Evolutionary conservation across 441 rosid species (phyloP).

Genomic region (Erodium moschatum): DNA sequence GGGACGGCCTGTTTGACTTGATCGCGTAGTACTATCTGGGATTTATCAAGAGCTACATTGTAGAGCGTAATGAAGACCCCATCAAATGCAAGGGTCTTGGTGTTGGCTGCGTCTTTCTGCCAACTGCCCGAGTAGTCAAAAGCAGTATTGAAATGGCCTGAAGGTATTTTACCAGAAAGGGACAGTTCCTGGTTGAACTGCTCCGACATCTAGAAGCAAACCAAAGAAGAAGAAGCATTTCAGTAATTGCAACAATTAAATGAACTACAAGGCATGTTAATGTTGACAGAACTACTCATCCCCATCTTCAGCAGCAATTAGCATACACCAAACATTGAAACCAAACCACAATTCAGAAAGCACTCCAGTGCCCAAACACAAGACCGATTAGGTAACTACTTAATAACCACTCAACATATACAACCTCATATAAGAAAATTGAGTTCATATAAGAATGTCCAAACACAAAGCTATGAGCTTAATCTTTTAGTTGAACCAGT

Average conservation of each 20-base stretch:
- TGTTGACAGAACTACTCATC: background rate
- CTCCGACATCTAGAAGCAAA: conserved; percentile 73
- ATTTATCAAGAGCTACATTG: conserved; percentile 73
- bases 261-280: background rate
- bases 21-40: conserved; percentile 66
- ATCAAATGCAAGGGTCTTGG: conserved; percentile 87
- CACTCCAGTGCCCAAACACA: background rate
- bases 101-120: conserved; percentile 88
- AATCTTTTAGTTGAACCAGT: background rate
- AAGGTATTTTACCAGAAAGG: conserved; percentile 90
- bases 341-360: background rate
- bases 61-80: conserved; percentile 84
- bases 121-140: conserved; percentile 77
- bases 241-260: background rate
- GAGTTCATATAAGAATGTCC: background rate
- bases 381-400: background rate
- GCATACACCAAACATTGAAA: background rate
- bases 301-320: background rate
- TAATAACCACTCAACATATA: background rate
- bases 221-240: background rate
- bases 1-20: conserved; percentile 84
- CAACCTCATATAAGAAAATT: background rate
- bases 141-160: conserved; percentile 82
- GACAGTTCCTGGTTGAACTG: conserved; percentile 78
- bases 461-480: background rate